Evolutionary conservation across 1,139 yeast genomes (phyloP).

Genomic region (Geotrichum histeridarum): DNA sequence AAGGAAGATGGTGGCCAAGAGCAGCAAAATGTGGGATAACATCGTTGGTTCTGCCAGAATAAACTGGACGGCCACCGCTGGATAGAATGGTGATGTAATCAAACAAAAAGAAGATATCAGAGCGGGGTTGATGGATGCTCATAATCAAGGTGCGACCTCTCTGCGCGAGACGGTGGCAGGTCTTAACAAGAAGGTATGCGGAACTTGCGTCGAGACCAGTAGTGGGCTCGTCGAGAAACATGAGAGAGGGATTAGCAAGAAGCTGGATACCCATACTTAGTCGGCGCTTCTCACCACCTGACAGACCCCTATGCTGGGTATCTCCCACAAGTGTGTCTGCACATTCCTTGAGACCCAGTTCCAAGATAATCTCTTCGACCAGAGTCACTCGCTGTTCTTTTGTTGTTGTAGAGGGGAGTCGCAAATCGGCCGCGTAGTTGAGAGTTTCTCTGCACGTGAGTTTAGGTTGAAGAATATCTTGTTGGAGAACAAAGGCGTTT

Average conservation of each 20-base stretch:
- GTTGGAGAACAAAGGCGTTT: constrained; percentile 71
- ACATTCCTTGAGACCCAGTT: constrained; percentile 59
- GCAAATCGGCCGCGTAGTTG: constrained; percentile 62
- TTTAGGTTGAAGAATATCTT: constrained; percentile 66
- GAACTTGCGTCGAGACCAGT: constrained; percentile 82
- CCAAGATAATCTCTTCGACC: constrained; percentile 55
- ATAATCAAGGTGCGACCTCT: constrained; percentile 68
- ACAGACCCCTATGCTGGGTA: constrained; percentile 49
- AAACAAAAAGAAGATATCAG: constrained; percentile 64
- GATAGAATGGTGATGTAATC: constrained; percentile 70
- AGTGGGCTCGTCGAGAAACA: constrained; percentile 84
- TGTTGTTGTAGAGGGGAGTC: constrained; percentile 46
- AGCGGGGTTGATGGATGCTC: constrained; percentile 81
- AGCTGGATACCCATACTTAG: constrained; percentile 75
- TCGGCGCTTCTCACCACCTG: constrained; percentile 84
- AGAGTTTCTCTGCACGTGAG: constrained; percentile 69
- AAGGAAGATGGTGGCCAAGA: constrained; percentile 46
- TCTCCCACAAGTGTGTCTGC: constrained; percentile 54
- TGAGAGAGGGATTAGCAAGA: constrained; percentile 65
- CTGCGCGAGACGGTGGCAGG: constrained; percentile 53
- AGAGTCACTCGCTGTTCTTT: constrained; percentile 43
- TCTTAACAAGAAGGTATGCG: constrained; percentile 59
- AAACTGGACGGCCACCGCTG: constrained; percentile 59
- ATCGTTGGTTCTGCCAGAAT: constrained; percentile 48
- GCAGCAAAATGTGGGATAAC: constrained; percentile 51